Evolutionary conservation across 805 yeast species (phyloP), one percentile per base, ranked within the genome.

Genomic region (Candida morakotiae): DNA sequence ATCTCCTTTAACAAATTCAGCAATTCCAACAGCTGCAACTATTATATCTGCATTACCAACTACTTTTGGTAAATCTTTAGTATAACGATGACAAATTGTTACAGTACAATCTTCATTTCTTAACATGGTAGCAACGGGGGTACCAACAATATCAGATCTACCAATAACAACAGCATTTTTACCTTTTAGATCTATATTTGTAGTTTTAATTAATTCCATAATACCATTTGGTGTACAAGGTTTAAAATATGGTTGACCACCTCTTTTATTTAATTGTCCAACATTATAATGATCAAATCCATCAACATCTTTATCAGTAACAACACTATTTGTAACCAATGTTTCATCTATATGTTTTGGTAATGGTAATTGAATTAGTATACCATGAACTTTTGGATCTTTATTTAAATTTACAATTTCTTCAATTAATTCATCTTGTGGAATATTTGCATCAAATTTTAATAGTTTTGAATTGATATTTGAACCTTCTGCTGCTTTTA

Each of bases 181-280:
- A 39, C 97, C 97, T n/a, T 75, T 58, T 40, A 88, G 64, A 22
- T 67, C 62, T 18, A 87, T 77, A 7, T 82, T 79, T 34, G 86
- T 75, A 46, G 81, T 73, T 49, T 83, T 77, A 53, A 91, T 71
- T 53, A 91, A 67, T 52, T 80, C 83, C 69, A 91, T 81, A 51
- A 88, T 78, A 41, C 98, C 98, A 63, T 82, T 80, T 38, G 98
- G 98, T 20, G 98, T 91, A 67, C 98, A 91, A 24, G 98, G 98
- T 46, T 82, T 71, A 62, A 87, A 89, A 42, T 68, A 63, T 22
- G 97, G 96, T 25, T 67, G 56, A 16, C 97, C 96, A 37, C 87
- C 87, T 48, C 85, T 79, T 62, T 88, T 87, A 49, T 89, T 77
- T 41, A 91, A 73, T 56, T 91, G 97, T 42, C 97, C 98, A 40